These are phyloP conservation scores for Vicia faba DNA, from an alignment of 306 rosid genomes.

Conservation along the genomic window DNA sequence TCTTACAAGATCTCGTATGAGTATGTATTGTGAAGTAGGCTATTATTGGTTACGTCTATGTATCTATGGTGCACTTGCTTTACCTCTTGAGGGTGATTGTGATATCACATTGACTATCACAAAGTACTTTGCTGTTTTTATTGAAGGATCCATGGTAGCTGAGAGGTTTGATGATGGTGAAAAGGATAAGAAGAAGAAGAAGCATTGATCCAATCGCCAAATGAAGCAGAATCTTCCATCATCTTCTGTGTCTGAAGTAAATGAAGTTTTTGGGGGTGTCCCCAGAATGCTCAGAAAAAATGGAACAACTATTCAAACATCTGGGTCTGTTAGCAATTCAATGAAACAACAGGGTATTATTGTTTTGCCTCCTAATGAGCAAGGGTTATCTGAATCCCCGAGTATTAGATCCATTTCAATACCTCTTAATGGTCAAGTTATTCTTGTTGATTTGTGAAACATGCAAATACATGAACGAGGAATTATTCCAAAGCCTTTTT, in stretches of 20 bases:
- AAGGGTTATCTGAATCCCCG: conserved; percentile 41
- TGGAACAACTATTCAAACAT: conserved; percentile 30
- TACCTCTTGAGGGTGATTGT: too few species aligned
- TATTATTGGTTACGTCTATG: too few species aligned
- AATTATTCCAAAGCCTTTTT: conserved; percentile 39
- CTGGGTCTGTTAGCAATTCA: conserved; percentile 39
- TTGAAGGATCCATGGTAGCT: conserved; percentile 49
- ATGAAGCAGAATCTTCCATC: conserved; percentile 49
- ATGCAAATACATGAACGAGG: conserved; percentile 32
- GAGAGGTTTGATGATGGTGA: conserved; percentile 71
- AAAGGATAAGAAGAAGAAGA: conserved; percentile 90
- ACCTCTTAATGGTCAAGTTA: conserved; percentile 48
- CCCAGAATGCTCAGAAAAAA: conserved; percentile 40
- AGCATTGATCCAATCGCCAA: conserved; percentile 73
- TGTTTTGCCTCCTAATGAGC: conserved; percentile 33
- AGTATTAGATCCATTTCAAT: conserved; percentile 47
- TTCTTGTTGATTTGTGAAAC: conserved; percentile 36
- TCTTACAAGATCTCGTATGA: too few species aligned
- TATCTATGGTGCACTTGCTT: too few species aligned
- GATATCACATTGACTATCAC: too few species aligned
- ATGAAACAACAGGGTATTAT: conserved; percentile 44
- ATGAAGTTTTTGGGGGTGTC: conserved; percentile 43
- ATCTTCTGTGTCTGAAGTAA: conserved; percentile 47
- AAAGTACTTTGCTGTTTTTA: too few species aligned
- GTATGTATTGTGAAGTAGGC: too few species aligned